Percentiles rank a stretch among this genome's conserved stretches.
Evolutionary conservation across 495 filamentous ascomycete species (phyloP).

Genomic region (Pyrenula aspistea): DNA sequence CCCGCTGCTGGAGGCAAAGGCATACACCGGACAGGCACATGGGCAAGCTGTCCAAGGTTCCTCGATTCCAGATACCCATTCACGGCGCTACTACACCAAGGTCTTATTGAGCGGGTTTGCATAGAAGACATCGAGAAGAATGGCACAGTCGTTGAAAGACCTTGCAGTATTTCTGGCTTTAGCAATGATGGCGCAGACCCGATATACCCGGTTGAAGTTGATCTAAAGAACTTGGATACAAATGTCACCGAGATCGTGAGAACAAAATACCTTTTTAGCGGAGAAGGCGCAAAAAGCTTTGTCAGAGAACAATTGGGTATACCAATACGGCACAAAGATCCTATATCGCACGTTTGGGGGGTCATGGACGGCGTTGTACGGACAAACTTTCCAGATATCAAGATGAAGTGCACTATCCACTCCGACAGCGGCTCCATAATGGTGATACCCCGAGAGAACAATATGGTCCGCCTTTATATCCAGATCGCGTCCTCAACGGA

Average conservation of each 20-base stretch:
- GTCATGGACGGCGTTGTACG: slow-evolving; percentile 71
- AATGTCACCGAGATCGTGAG: slow-evolving; percentile 51
- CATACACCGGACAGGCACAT: slow-evolving; percentile 48
- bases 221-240: slow-evolving; percentile 64
- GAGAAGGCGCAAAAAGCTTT: slow-evolving; percentile 53
- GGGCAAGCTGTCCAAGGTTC: slow-evolving; percentile 51
- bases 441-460: slow-evolving; percentile 49
- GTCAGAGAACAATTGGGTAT: slow-evolving; percentile 47
- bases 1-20: slow-evolving; percentile 35
- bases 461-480: slow-evolving; percentile 65
- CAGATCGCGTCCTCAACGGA: slow-evolving; percentile 57
- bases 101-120: slow-evolving; percentile 53
- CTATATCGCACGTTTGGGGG: slow-evolving; percentile 59
- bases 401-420: slow-evolving; percentile 79
- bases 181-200: slow-evolving; percentile 43
- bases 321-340: slow-evolving; percentile 49
- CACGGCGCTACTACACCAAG: slow-evolving; percentile 53
- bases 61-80: slow-evolving; percentile 57
- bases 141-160: slow-evolving; percentile 42
- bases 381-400: slow-evolving; percentile 36
- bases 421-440: slow-evolving; percentile 38
- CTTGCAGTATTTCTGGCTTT: slow-evolving; percentile 51
- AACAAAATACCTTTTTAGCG: slow-evolving; percentile 54
- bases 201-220: slow-evolving; percentile 52
- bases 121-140: slow-evolving; percentile 50